These are phyloP conservation scores for Phaeodactylum tricornutum DNA, from an alignment of 108 stramenopile genomes.

Conservation along the genomic window DNA sequence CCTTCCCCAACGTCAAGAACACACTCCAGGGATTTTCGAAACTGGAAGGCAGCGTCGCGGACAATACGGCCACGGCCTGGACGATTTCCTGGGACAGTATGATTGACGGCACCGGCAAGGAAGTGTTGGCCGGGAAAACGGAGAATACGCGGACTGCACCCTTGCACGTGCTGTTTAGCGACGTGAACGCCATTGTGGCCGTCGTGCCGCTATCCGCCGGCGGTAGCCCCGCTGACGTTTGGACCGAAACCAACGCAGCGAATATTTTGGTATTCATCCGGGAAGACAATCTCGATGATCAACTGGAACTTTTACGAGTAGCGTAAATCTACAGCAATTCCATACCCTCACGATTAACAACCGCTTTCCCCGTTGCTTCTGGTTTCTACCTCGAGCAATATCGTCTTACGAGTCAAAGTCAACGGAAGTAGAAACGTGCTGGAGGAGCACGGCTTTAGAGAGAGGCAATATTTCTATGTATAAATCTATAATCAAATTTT, in stretches of 20 bases:
- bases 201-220: slow-evolving; percentile 14
- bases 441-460: too few relatives aligned
- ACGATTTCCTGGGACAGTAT: slow-evolving; percentile 50
- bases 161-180: slow-evolving; percentile 53
- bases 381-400: too few relatives aligned
- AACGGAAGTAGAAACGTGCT: too few relatives aligned
- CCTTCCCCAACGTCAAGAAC: slow-evolving; percentile 83
- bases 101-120: slow-evolving; percentile 81
- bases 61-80: not conserved
- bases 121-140: slow-evolving; percentile 55
- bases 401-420: too few relatives aligned
- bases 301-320: slow-evolving; percentile 56
- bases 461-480: too few relatives aligned
- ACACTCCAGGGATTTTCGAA: slow-evolving; percentile 38
- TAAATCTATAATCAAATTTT: too few relatives aligned
- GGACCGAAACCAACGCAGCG: slow-evolving; percentile 31
- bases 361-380: too few relatives aligned
- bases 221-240: slow-evolving; percentile 2
- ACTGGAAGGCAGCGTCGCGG: slow-evolving; percentile 2
- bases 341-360: too few relatives aligned
- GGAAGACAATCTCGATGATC: slow-evolving; percentile 62
- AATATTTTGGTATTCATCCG: slow-evolving; percentile 51
- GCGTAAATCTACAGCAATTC: too few relatives aligned
- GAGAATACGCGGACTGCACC: slow-evolving; percentile 50
- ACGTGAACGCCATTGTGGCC: slow-evolving; percentile 47